These are phyloP conservation scores for Aspergillus brasiliensis DNA, from an alignment of 2,329 filamentous ascomycete genomes.

Conservation along the genomic window DNA sequence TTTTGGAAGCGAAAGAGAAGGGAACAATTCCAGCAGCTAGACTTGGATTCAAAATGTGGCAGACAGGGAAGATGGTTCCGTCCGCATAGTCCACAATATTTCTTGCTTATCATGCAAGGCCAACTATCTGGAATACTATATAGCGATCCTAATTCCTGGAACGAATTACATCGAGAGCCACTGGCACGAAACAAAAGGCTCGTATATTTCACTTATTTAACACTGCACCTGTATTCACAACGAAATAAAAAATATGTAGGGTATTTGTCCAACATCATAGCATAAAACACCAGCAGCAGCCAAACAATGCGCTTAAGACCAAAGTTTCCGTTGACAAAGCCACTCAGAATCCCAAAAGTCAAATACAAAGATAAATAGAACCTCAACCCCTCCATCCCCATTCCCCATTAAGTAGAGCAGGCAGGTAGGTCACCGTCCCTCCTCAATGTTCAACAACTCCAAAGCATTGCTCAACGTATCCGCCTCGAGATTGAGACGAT, in stretches of 20 bases:
- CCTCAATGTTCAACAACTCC: constrained; percentile 35
- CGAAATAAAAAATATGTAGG: too few relatives aligned
- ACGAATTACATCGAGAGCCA: background rate
- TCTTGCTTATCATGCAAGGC: background rate
- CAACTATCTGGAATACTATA: background rate
- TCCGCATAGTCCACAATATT: background rate
- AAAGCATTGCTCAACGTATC: constrained; percentile 37
- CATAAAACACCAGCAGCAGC: too few relatives aligned
- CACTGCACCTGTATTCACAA: too few relatives aligned
- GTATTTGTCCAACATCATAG: too few relatives aligned
- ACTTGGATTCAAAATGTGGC: background rate
- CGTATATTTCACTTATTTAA: background rate
- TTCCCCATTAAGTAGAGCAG: too few relatives aligned
- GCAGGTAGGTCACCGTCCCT: background rate
- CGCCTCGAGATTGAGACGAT: constrained; percentile 26
- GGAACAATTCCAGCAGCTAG: background rate
- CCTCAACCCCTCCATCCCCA: background rate
- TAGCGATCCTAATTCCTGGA: background rate
- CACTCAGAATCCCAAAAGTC: too few relatives aligned
- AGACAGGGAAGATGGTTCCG: background rate
- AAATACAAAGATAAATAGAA: background rate
- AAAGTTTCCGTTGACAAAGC: too few relatives aligned
- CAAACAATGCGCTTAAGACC: too few relatives aligned
- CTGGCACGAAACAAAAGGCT: background rate
- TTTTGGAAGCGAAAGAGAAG: background rate